Conservation (phyloP, 2,329 filamentous ascomycete species). For the Exophiala calicioides region DNA sequence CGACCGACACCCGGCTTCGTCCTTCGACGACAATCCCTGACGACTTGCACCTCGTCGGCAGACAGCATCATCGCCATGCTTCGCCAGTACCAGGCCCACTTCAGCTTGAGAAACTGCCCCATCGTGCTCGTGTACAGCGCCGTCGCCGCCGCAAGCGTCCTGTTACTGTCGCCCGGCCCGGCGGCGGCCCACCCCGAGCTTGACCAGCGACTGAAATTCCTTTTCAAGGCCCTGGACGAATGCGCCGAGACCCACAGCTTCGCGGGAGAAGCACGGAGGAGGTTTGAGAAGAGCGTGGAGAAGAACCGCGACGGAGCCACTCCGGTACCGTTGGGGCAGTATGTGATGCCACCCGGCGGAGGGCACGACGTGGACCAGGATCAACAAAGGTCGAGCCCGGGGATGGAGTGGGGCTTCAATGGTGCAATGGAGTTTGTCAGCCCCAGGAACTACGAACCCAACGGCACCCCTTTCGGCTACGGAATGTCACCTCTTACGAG, state of each 20-base stretch:
- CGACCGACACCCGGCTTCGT: not conserved
- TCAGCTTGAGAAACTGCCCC: not conserved
- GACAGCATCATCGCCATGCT: not conserved
- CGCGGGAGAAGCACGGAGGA: not conserved
- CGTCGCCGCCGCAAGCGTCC: not conserved
- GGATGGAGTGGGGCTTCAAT: no score
- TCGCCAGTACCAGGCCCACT: not conserved
- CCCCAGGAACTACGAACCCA: no score
- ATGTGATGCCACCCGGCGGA: no score
- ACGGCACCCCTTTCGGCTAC: no score
- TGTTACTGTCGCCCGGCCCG: not conserved
- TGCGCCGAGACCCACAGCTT: not conserved
- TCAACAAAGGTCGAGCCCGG: no score
- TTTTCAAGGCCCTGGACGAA: not conserved
- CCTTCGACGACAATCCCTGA: not conserved
- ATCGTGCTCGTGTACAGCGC: not conserved
- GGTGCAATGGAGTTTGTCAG: no score
- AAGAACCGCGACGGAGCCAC: no score
- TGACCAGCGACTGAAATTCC: slow-evolving; percentile 1
- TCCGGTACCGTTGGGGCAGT: no score
- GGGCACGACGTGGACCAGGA: no score
- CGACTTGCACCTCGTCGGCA: not conserved
- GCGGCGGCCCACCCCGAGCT: not conserved
- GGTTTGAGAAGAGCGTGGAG: no score
- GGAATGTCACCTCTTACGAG: no score